These are phyloP conservation scores for Globisporangium irregulare DNA, from an alignment of 352 stramenopile species.

Conservation along the genomic window DNA sequence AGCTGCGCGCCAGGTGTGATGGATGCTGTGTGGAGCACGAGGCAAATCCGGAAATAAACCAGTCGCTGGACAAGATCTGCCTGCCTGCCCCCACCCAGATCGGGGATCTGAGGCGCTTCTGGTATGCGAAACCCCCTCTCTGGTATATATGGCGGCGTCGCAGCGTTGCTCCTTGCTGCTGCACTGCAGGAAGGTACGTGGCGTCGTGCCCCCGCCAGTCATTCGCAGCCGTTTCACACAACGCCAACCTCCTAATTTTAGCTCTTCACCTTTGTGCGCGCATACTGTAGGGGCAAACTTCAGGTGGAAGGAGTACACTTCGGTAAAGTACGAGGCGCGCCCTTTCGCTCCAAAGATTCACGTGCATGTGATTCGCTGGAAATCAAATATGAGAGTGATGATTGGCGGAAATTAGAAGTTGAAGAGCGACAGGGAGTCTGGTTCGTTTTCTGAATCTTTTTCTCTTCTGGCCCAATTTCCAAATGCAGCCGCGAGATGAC, in stretches of 20 bases:
- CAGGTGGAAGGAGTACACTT: neutral
- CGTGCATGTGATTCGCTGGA: conserved; percentile 1
- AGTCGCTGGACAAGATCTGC: neutral
- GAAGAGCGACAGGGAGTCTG: neutral
- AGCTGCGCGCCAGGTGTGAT: conserved; percentile 11
- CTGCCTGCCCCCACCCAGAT: neutral
- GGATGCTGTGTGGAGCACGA: conserved; percentile 2
- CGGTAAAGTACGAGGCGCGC: conserved; percentile 9
- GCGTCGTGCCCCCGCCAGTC: conserved; percentile 7
- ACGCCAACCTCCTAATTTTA: neutral
- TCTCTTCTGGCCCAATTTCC: conserved; percentile 3
- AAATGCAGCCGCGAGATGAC: conserved; percentile 6
- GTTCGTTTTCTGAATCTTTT: conserved; percentile 16
- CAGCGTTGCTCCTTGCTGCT: neutral
- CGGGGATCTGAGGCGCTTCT: neutral
- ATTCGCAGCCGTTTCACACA: conserved; percentile 4
- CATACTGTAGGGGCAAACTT: conserved; percentile 4
- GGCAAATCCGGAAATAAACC: conserved; percentile 12
- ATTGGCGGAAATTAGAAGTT: neutral
- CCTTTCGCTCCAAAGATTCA: conserved; percentile 19
- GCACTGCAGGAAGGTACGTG: conserved; percentile 6
- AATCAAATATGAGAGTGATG: neutral
- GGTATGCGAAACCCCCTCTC: conserved; percentile 2
- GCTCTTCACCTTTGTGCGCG: neutral
- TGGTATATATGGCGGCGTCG: neutral